Base-by-base conservation (phyloP, 1,284 basidiomycete species). In the Xerocomus tenax region DNA sequence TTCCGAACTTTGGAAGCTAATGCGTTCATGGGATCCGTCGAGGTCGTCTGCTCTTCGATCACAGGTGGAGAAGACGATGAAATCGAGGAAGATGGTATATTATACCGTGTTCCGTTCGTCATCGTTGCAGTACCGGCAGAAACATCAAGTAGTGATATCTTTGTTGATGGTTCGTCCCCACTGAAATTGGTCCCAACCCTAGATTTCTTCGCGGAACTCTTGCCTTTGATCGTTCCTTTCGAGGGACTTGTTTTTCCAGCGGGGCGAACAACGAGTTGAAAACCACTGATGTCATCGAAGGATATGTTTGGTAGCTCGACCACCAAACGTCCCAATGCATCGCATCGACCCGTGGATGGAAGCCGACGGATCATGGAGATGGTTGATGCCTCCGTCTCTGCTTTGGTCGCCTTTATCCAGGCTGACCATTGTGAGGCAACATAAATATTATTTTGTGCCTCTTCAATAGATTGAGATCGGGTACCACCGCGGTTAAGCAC, bases 341-440 rank as follows among this genome's bases (percentile, higher is more conserved):
- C 53, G 8, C 48, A 54, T 19, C 36, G 41, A 36, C 53, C 53
- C 4, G 40, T 47, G 0, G 43, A 42, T 5, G 48, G 53, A 36
- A 21, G 9, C 2, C 35, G 16, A 8, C 36, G 30, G 2, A 55
- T 48, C 3, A 26, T 35, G 7, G 44, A 32, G 4, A n/a, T 43
- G 26, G 25, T 8, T 3, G 34, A 35, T 16, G n/a, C n/a, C 34
- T n/a, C n/a, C 16, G 15, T 16, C 8, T 35, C 3, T 16, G 3
- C 18, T 35, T 35, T 1, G 16, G 4, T 16, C 8, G n/a, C 5
- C 5, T 16, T 16, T 16, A 8, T 16, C 34, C 34, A 35, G 76
- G 61, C 3, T 81, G 81, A 54, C 84, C 82, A 42, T 71, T 70
- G 53, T 63, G 34, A 35, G 34, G 18, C 4, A 5, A 16, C 34